Evolutionary conservation across 2,329 filamentous ascomycete species (phyloP), one percentile per base, ranked within the genome.

Genomic region (Xylaria multiplex): DNA sequence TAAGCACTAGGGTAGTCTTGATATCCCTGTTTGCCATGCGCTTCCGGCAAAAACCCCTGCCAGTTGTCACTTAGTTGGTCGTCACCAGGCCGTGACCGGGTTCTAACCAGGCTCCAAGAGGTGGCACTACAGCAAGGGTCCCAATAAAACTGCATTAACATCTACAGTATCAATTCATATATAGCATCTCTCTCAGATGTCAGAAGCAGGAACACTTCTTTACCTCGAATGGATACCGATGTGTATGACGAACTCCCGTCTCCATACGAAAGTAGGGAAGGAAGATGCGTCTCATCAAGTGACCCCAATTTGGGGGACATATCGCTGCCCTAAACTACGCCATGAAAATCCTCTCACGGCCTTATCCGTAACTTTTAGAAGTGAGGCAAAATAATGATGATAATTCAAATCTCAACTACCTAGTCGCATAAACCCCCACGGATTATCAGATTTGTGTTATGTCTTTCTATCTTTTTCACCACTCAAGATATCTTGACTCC

Each of bases 1-100:
- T 76, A 76, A 76, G 74, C 74, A 69, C 74, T 72, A 74, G 70
- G 37, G 62, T 32, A 40, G 35, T 57, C 49, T 35, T 45, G 50
- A 53, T 35, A 71, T 71, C 69, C 69, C 54, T 70, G 68, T 59
- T 49, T 64, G 65, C 69, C 69, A 71, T 69, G 69, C 67, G 63
- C 59, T 68, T 59, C 63, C 63, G 63, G 65, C 65, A 71, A 67
- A 64, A 58, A 40, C 67, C 69, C 68, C 53, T 64, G 60, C 37
- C 42, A n/a, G 22, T 54, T 13, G 35, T 59, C 49, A 49, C 30
- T 59, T 54, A 57, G 32, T 53, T 40, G 30, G 58, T 27, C 27
- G 27, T 27, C 27, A 27, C 27, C 27, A 27, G 27, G 27, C 27
- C 27, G 27, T 27, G 27, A 27, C 27, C 35, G 11, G 35, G 35